Base-by-base conservation (phyloP, 2,329 filamentous ascomycete species). In the Didymella arachidicola region DNA sequence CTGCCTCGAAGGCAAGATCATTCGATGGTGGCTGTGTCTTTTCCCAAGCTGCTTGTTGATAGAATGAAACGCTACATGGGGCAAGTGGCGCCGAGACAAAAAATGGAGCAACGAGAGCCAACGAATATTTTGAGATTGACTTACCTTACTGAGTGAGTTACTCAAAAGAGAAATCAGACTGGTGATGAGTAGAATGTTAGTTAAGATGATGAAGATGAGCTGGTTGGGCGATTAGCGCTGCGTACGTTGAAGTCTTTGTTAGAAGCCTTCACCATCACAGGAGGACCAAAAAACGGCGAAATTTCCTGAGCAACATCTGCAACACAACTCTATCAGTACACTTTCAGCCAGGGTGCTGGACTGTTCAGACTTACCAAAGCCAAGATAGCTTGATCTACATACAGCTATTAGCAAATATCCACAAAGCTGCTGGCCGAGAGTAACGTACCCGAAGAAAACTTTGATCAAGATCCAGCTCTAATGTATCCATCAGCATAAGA, bases 101-200 rank as follows among this genome's bases (percentile, higher is more conserved):
- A 53, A 56, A 53, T 19, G 32, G 53, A 59, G 52, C 52, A 60
- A 39, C 53, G 54, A 60, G 39, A 66, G 60, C 69, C 63, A 69
- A 68, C 58, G 45, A 53, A 45, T 22, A 64, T 61, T 54, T 51
- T 14, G 16, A 45, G 47, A 56, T 30, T 18, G 10, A 69, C 79
- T 74, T 78, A 81, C 84, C 80, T 83, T 85, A 67, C 80, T 82
- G 55, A 93, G 88, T 72, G 87, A 91, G 79, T 92, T 92, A 69
- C 87, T 90, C 57, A 93, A 81, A 79, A 93, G 87, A 81, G 88
- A 89, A 36, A 91, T 93, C 63, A 93, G 79, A 19, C 89, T 91
- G 48, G 91, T 91, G 78, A 92, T 89, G 30, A 95, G 83, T 7
- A 95, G 81, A 67, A 94, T 91, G 57, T 90, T 90, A 42, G 89